phyloP scores from a whole-genome alignment of 202 grass and related monocot species.

The Hordeum pubiflorum region DNA sequence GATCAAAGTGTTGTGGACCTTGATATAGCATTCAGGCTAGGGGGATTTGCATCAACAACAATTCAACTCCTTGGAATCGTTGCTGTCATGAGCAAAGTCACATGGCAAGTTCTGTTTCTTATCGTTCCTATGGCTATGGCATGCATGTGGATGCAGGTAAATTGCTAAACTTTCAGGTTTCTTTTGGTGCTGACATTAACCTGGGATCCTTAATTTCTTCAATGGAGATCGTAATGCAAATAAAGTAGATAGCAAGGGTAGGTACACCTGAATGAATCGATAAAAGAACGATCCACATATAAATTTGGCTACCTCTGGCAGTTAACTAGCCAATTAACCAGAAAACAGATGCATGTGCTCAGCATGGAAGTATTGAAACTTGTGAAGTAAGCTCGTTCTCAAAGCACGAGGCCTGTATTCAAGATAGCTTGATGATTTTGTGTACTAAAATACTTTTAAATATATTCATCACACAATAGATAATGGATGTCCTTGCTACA shows the following conservation, averaged over 20 bases:
- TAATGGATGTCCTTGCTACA: background rate
- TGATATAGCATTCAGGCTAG: conserved; percentile 95
- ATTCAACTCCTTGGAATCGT: conserved; percentile 98
- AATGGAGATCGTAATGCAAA: background rate
- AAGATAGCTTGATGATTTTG: background rate
- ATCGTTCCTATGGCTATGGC: conserved; percentile 76
- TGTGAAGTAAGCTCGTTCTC: background rate
- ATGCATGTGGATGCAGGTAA: conserved; percentile 99
- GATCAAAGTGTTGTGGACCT: conserved; percentile 99
- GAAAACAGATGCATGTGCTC: background rate
- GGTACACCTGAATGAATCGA: background rate
- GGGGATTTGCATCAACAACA: conserved; percentile 90
- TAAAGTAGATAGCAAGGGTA: background rate
- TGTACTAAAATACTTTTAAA: background rate
- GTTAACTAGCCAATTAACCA: background rate
- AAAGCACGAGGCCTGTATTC: background rate
- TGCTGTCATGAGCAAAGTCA: conserved; percentile 93
- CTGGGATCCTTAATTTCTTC: background rate
- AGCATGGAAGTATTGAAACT: background rate
- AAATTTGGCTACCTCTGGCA: background rate
- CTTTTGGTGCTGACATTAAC: background rate
- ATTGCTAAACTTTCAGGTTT: conserved; percentile 15
- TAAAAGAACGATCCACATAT: background rate
- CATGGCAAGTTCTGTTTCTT: conserved; percentile 95
- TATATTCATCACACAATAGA: background rate